These are phyloP conservation scores for Willaertia magna DNA, from an alignment of 208 protist species.

Conservation along the genomic window DNA sequence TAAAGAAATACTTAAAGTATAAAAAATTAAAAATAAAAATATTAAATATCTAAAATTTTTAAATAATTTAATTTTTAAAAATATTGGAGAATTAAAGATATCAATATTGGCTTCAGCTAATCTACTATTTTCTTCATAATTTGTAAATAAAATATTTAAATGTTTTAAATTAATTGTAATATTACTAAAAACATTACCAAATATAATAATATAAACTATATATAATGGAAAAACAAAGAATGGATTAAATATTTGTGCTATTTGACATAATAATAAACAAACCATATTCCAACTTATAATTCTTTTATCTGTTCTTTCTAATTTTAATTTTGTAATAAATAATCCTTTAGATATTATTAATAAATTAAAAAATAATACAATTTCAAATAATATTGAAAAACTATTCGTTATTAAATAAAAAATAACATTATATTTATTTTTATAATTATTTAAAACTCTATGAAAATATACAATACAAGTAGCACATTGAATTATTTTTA, in stretches of 20 bases:
- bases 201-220: neutral
- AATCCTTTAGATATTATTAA: neutral
- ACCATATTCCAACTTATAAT: neutral
- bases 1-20: neutral
- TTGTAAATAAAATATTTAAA: no score
- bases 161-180: neutral
- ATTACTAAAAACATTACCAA: neutral
- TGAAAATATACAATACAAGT: neutral
- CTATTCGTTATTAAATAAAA: neutral
- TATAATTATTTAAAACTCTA: neutral
- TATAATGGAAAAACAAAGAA: neutral
- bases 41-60: neutral
- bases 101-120: neutral
- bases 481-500: neutral
- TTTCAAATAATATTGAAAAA: neutral
- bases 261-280: neutral
- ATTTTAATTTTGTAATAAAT: neutral
- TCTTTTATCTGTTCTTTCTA: neutral
- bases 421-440: neutral
- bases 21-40: neutral
- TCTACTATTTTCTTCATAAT: neutral
- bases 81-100: neutral
- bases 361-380: neutral
- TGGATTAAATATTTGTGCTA: neutral
- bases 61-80: neutral